A percentile compares a stretch with the other conserved stretches of the same genome.
These are phyloP conservation scores for Morella rubra DNA, from an alignment of 306 rosid species.

Conservation along the genomic window DNA sequence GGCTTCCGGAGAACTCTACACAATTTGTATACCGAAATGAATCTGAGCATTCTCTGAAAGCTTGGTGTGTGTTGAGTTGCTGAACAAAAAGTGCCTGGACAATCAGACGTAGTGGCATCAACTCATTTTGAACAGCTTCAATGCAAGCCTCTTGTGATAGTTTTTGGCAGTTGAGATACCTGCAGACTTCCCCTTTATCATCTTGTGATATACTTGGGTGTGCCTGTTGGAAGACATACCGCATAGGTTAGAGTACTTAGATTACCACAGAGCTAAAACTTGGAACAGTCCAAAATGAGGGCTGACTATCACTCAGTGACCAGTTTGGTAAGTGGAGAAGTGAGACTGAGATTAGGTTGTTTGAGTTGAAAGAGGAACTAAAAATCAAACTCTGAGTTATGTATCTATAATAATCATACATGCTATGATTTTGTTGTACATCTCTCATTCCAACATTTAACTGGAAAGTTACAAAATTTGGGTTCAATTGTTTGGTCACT, in stretches of 20 bases:
- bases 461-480: not conserved
- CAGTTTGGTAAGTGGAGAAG: not conserved
- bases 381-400: not conserved
- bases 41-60: conserved; percentile 79
- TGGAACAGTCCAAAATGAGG: not conserved
- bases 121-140: conserved; percentile 87
- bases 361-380: not conserved
- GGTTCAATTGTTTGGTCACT: not conserved
- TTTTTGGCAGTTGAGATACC: conserved; percentile 67
- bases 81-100: conserved; percentile 87
- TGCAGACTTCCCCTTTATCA: conserved; percentile 77
- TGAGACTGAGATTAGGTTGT: not conserved
- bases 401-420: not conserved
- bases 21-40: conserved; percentile 62
- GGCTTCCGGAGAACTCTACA: conserved; percentile 70
- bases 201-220: conserved; percentile 61
- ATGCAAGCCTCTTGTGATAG: conserved; percentile 81
- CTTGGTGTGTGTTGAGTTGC: conserved; percentile 77
- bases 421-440: not conserved
- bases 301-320: not conserved
- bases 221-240: conserved; percentile 43
- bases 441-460: not conserved
- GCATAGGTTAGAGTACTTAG: not conserved
- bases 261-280: conserved; percentile 3
- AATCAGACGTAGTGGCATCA: conserved; percentile 82